Base-by-base conservation (phyloP, 768 basidiomycete species). In the Pisolithus tinctorius region DNA sequence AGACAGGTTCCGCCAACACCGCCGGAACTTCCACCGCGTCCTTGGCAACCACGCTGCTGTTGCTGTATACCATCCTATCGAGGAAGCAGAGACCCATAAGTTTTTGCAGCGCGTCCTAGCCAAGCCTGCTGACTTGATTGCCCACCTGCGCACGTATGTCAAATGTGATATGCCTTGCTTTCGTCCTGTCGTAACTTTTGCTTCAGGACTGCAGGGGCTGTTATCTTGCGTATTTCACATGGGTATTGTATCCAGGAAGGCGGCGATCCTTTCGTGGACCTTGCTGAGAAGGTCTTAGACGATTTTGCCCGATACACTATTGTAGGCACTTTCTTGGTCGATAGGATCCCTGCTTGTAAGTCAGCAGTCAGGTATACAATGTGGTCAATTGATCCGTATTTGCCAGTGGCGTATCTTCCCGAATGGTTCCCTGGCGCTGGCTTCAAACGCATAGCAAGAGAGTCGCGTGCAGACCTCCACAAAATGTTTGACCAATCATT, bases 81-180 rank as follows among this genome's bases (percentile, higher is more conserved):
- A 78, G 58, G 75, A 79, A 56, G 52, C 68, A 29, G 79, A 80
- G 55, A 74, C 74, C 20, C 74, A 70, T 51, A 70, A 69, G 27
- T 79, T 80, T 58, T 60, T 82, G 25, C 71, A 74, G 46, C 71
- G 71, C 25, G 68, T 82, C 20, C 63, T 80, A 8, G 63, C 69
- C 20, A 75, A 76, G 54, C 79, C 80, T 29, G 72, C 69, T 16
- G 72, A 77, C 44, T 63, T 80, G 44, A 61, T 72, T 13, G 52
- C 61, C 40, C 78, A 80, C 55, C 69, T 82, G 58, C 73, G 79
- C 57, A 65, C 62, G 76, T 74, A 58, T 58, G 70, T 58, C 44
- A 27, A 26, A 31, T 31, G 30, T 31, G 30, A 31, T n/a, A 23
- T 27, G 27, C 25, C 29, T 26, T 6, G 14, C 26, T 4, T 27